Base-by-base conservation (phyloP, 2,329 filamentous ascomycete species). In the Neurospora crassa region DNA sequence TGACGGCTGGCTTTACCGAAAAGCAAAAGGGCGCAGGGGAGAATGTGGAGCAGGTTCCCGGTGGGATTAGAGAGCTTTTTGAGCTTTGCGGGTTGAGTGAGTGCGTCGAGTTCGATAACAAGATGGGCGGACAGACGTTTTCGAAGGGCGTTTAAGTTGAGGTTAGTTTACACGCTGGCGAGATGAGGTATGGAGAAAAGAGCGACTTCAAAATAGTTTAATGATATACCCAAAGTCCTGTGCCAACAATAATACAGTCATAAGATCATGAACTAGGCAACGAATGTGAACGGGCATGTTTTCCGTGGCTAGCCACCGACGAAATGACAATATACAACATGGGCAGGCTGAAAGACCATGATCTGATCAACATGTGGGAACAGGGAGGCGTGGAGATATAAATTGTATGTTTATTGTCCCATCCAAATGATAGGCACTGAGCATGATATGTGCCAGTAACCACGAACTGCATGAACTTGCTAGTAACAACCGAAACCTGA, bases 61-160 rank as follows among this genome's bases (percentile, higher is more conserved):
- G 77, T 2, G 76, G 79, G 18, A 72, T 78, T 8, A 72, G 76
- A 53, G 77, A 79, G 67, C 71, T 79, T 4, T 79, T 79, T 69
- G 76, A 79, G 71, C 67, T 78, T 5, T 79, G 76, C 70, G 78
- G 78, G 11, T 43, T 79, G 69, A 75, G 72, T 29, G 75, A 76
- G 71, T 78, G 75, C 67, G 74, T 75, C 1, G 76, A 74, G 8
- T 79, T 80, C 67, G 78, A 79, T 47, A 75, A 77, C 71, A 73
- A 76, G 53, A 74, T 77, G 67, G 78, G 78, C 0, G 78, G 78
- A 0, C 74, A 74, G 70, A 76, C 75, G 59, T 79, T 78, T 70
- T 68, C 71, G 20, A 77, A 77, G 24, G 77, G 76, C 2, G 76
- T 77, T 29, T 78, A 67, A 68, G 67, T 47, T 43, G 6, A 68